These are phyloP conservation scores for Ophidiomyces ophidiicola DNA, from an alignment of 2,329 filamentous ascomycete species.

Conservation along the genomic window DNA sequence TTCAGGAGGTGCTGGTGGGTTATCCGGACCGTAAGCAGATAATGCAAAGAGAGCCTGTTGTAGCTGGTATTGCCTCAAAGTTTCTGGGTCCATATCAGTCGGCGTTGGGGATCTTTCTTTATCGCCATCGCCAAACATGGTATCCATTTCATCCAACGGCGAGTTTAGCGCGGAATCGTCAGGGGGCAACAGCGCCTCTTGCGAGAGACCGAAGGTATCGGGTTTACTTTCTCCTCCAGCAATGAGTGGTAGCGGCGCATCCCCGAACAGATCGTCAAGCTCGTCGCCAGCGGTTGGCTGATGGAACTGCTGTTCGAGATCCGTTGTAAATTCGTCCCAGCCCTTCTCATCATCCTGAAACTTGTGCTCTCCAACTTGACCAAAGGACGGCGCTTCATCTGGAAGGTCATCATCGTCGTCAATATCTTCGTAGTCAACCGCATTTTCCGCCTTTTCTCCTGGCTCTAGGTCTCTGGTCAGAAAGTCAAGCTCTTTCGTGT, in stretches of 20 bases:
- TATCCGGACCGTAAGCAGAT: slow-evolving; percentile 43
- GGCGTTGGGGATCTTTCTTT: slow-evolving; percentile 20
- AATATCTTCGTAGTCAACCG: slow-evolving; percentile 81
- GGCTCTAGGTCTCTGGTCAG: slow-evolving; percentile 31
- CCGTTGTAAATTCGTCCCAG: slow-evolving; percentile 7
- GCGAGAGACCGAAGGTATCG: slow-evolving; percentile 1
- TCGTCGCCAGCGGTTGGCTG: slow-evolving; percentile 24
- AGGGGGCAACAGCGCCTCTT: background rate
- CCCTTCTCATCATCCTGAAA: slow-evolving; percentile 6
- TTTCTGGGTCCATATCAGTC: slow-evolving; percentile 32
- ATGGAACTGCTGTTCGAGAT: slow-evolving; percentile 3
- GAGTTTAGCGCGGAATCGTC: slow-evolving; percentile 2
- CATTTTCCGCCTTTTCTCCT: slow-evolving; percentile 79
- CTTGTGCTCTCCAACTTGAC: slow-evolving; percentile 12
- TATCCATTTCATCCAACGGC: slow-evolving; percentile 3
- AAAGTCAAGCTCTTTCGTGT: slow-evolving; percentile 29
- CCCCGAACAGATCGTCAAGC: slow-evolving; percentile 40
- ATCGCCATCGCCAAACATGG: slow-evolving; percentile 17
- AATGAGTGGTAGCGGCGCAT: slow-evolving; percentile 29
- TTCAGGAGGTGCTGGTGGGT: slow-evolving; percentile 55
- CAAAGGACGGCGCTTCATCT: slow-evolving; percentile 51
- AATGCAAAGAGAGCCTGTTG: slow-evolving; percentile 38
- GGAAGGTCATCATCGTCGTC: slow-evolving; percentile 86
- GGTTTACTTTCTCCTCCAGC: slow-evolving; percentile 21
- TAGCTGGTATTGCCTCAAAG: slow-evolving; percentile 34